phyloP scores from a whole-genome alignment of 148 eudicot genomes.

The Arctostaphylos glauca region DNA sequence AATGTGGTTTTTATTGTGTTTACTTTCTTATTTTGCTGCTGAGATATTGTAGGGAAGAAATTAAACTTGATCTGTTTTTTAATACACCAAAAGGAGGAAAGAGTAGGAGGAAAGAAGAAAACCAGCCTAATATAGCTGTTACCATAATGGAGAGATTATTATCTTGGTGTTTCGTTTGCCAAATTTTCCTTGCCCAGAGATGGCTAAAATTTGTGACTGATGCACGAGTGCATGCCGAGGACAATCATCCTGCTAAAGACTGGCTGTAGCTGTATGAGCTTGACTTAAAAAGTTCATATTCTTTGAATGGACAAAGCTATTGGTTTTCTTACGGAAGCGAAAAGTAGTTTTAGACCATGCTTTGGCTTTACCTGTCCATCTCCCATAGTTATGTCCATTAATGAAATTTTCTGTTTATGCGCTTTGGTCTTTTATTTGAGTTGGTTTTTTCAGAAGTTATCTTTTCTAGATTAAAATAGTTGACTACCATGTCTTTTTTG shows the following conservation, averaged over 20 bases:
- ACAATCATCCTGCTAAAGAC: neutral
- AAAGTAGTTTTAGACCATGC: neutral
- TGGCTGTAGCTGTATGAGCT: neutral
- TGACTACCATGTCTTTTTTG: neutral
- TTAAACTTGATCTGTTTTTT: neutral
- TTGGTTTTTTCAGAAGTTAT: too few species aligned
- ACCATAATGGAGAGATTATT: neutral
- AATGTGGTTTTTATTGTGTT: neutral
- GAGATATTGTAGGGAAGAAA: neutral
- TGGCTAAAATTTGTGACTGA: neutral
- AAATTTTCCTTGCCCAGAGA: neutral
- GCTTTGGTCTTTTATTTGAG: neutral
- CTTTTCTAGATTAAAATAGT: too few species aligned
- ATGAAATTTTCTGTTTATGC: neutral
- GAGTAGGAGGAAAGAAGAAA: neutral
- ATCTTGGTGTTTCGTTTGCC: neutral
- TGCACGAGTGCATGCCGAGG: neutral
- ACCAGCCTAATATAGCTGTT: neutral
- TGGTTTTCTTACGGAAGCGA: neutral
- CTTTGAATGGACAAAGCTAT: neutral
- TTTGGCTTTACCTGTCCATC: neutral
- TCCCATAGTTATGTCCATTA: constrained; percentile 6
- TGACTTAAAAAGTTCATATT: neutral
- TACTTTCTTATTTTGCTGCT: neutral
- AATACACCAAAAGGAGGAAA: too few species aligned